Conservation (phyloP, 73 alveolate species). For the Blepharisma stoltei region DNA sequence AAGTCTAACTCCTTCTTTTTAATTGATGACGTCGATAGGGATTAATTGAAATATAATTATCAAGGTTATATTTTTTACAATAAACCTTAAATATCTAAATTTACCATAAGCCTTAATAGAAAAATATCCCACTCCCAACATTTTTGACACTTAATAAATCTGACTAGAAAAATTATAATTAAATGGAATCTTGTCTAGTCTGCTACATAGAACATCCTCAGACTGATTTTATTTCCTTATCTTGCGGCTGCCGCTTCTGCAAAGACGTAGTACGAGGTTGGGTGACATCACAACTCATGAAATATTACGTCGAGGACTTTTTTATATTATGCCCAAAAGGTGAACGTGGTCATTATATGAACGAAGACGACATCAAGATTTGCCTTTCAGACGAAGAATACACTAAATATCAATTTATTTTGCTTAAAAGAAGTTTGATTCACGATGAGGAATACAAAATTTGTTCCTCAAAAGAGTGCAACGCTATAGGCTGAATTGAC, state of each 20-base stretch:
- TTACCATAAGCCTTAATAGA: too few species aligned
- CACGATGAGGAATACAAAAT: background rate
- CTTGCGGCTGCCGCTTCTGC: slow-evolving; percentile 13
- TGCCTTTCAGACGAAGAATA: background rate
- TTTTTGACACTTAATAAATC: too few species aligned
- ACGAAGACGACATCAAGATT: slow-evolving; percentile 7
- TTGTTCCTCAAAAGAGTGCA: background rate
- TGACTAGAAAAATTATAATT: too few species aligned
- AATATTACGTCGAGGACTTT: background rate
- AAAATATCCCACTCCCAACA: too few species aligned
- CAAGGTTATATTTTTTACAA: too few species aligned
- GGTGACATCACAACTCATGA: slow-evolving; percentile 1
- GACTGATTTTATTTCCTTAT: too few species aligned
- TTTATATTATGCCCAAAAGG: slow-evolving; percentile 5
- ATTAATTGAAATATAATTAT: too few species aligned
- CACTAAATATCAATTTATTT: background rate
- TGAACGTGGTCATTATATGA: background rate
- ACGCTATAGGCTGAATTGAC: slow-evolving; percentile 4
- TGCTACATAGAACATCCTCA: too few species aligned
- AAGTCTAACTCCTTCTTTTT: too few species aligned
- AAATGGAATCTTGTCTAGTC: too few species aligned
- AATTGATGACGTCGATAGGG: too few species aligned
- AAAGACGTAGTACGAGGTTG: background rate
- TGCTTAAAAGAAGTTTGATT: background rate
- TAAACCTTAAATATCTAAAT: too few species aligned